Evolutionary conservation across 1,284 basidiomycete species (phyloP).

Genomic region (Moesziomyces aphidis): DNA sequence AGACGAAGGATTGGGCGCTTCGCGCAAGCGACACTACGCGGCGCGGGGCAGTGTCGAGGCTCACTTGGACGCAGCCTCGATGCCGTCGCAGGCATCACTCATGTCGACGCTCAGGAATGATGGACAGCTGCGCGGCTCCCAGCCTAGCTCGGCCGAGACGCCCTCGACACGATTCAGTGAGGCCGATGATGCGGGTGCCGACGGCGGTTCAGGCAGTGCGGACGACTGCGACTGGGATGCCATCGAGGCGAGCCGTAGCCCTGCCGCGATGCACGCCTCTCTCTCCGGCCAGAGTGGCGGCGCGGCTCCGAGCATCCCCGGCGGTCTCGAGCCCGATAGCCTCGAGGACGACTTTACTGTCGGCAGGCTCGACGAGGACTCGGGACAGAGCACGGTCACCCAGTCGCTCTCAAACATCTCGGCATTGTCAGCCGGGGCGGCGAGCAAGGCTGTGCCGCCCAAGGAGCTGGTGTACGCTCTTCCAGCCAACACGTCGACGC

Average conservation of each 20-base stretch:
- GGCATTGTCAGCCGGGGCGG: not conserved
- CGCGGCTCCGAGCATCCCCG: not conserved
- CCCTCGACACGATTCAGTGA: slow-evolving; percentile 40
- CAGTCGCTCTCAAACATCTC: slow-evolving; percentile 17
- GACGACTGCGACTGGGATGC: slow-evolving; percentile 44
- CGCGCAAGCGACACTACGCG: slow-evolving; percentile 7
- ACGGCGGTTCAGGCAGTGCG: slow-evolving; percentile 4
- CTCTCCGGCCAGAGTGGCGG: not conserved
- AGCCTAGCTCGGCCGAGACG: slow-evolving; percentile 43
- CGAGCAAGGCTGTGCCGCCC: not conserved
- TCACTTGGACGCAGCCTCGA: slow-evolving; percentile 12
- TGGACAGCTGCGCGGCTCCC: slow-evolving; percentile 21
- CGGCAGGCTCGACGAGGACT: slow-evolving; percentile 34
- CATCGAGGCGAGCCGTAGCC: slow-evolving; percentile 29
- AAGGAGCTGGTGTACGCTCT: slow-evolving; percentile 36
- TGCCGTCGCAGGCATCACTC: slow-evolving; percentile 22
- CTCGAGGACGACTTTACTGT: slow-evolving; percentile 44
- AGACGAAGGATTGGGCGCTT: slow-evolving; percentile 5
- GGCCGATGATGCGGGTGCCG: slow-evolving; percentile 12
- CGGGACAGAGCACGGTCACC: slow-evolving; percentile 12
- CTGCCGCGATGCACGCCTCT: slow-evolving; percentile 6
- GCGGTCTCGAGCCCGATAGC: slow-evolving; percentile 8
- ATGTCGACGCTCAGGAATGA: slow-evolving; percentile 26
- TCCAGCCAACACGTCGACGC: slow-evolving; percentile 28
- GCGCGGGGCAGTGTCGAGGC: not conserved